Conservation (phyloP, 2,329 filamentous ascomycete species). For the Clonostachys chloroleuca region DNA sequence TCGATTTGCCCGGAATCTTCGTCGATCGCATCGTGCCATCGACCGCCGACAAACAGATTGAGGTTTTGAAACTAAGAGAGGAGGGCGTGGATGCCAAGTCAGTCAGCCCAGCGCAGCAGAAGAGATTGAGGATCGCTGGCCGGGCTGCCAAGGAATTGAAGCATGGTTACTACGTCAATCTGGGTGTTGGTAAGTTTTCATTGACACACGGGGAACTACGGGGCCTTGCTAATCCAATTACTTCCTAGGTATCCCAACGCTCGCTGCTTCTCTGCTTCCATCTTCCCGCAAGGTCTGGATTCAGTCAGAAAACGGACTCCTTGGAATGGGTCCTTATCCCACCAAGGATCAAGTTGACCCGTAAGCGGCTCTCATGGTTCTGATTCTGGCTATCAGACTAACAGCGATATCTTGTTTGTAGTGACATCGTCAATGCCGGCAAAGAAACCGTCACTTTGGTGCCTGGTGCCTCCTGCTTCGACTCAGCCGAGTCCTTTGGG, state of each 20-base stretch:
- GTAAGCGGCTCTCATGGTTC: conserved; percentile 14
- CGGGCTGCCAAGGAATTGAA: conserved; percentile 78
- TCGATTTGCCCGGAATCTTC: conserved; percentile 79
- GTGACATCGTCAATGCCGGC: conserved; percentile 78
- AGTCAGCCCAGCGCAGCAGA: conserved; percentile 34
- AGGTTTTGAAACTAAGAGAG: conserved; percentile 58
- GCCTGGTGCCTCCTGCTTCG: conserved; percentile 73
- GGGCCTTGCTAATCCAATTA: conserved; percentile 12
- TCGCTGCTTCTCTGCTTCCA: conserved; percentile 75
- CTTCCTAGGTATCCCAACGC: conserved; percentile 65
- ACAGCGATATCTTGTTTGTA: conserved; percentile 9
- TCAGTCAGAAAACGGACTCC: conserved; percentile 81
- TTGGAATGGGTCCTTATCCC: conserved; percentile 81
- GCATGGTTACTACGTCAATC: conserved; percentile 74
- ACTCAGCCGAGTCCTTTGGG: conserved; percentile 75
- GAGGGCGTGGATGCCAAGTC: conserved; percentile 28
- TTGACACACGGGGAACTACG: too few relatives aligned
- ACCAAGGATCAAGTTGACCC: conserved; percentile 67
- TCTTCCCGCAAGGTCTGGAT: conserved; percentile 72
- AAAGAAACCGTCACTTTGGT: conserved; percentile 83
- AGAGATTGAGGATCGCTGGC: conserved; percentile 68
- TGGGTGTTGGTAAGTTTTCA: conserved; percentile 62
- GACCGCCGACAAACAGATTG: conserved; percentile 66
- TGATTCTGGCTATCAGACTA: background rate
- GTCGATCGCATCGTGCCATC: conserved; percentile 77